These are phyloP conservation scores for Nigrograna mackinnonii DNA, from an alignment of 2,329 filamentous ascomycete species.

Conservation along the genomic window DNA sequence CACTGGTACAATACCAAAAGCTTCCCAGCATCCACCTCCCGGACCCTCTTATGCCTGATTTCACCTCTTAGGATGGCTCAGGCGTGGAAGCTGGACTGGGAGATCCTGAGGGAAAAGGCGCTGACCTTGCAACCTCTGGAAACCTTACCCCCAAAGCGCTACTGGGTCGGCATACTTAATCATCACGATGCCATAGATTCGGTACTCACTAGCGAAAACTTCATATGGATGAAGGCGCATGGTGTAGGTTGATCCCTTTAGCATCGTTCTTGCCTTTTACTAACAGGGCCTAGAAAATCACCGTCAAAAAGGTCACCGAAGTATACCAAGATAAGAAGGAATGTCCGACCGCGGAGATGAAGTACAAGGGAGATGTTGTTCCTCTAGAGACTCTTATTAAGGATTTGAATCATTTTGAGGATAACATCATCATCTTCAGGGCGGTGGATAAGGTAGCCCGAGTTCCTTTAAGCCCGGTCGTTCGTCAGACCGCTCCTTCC, in stretches of 20 bases:
- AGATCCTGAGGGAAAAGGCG: too few relatives aligned
- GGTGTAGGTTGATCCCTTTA: slow-evolving; percentile 12
- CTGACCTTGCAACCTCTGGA: neutral
- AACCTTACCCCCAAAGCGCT: slow-evolving; percentile 24
- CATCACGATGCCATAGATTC: slow-evolving; percentile 17
- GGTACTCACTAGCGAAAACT: slow-evolving; percentile 21
- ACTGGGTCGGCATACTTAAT: slow-evolving; percentile 39
- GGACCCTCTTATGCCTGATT: too few relatives aligned
- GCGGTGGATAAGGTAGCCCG: slow-evolving; percentile 18
- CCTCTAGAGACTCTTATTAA: slow-evolving; percentile 6
- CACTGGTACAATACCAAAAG: too few relatives aligned
- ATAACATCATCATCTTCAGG: slow-evolving; percentile 25
- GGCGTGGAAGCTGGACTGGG: too few relatives aligned
- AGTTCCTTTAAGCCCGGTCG: too few relatives aligned
- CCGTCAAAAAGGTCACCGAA: neutral
- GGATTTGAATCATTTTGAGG: slow-evolving; percentile 17
- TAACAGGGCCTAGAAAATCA: slow-evolving; percentile 3
- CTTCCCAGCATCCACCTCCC: too few relatives aligned
- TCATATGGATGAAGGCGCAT: slow-evolving; percentile 41
- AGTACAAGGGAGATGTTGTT: neutral
- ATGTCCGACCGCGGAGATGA: neutral
- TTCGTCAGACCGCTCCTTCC: too few relatives aligned
- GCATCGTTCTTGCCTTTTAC: neutral
- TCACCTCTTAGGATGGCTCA: too few relatives aligned
- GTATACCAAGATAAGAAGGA: neutral